Evolutionary conservation across 2,329 filamentous ascomycete species (phyloP).

Genomic region (Tolypocladium amazonense): DNA sequence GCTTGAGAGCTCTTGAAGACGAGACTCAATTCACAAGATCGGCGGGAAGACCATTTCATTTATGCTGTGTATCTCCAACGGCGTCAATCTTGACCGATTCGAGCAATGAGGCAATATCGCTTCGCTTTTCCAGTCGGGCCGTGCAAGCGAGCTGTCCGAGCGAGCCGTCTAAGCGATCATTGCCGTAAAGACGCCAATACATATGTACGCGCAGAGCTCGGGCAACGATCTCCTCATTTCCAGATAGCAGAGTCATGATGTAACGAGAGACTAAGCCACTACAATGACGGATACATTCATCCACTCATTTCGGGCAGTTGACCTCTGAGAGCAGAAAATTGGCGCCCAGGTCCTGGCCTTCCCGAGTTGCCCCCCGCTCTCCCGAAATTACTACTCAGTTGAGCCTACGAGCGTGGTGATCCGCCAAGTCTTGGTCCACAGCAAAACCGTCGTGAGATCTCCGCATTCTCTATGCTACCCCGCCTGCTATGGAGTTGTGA

Average conservation of each 20-base stretch:
- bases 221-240: background rate
- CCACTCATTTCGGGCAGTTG: no score
- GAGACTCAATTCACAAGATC: background rate
- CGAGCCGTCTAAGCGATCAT: background rate
- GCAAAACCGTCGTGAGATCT: background rate
- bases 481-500: background rate
- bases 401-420: no score
- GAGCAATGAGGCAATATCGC: background rate
- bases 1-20: background rate
- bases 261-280: background rate
- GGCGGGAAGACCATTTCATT: background rate
- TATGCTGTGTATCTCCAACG: background rate
- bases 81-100: background rate
- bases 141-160: background rate
- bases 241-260: background rate
- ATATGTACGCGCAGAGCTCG: no score
- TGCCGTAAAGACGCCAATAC: background rate
- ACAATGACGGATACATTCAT: background rate
- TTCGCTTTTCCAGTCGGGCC: background rate
- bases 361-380: background rate
- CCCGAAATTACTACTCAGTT: background rate
- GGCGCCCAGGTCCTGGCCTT: no score
- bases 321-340: no score
- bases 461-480: background rate
- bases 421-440: background rate